A percentile compares a stretch with the other conserved stretches of the same genome.
phyloP scores from a whole-genome alignment of 2,329 filamentous ascomycete genomes.

The Paracorniculantispora psalliotae region DNA sequence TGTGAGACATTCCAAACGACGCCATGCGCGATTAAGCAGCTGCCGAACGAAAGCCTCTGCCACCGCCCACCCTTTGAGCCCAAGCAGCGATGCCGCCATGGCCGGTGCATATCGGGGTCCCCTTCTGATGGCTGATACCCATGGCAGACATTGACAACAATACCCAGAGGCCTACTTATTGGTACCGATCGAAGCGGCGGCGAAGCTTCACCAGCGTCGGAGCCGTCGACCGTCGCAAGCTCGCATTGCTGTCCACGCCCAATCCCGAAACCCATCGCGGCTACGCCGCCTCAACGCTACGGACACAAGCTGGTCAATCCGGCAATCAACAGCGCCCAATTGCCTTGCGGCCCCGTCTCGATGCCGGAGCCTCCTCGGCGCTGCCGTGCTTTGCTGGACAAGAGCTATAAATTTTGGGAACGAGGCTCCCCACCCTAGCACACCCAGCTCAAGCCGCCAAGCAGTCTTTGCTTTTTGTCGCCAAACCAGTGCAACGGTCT shows the following conservation, averaged over 20 bases:
- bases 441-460: background rate
- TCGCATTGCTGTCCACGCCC: background rate
- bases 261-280: background rate
- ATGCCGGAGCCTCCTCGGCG: background rate
- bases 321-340: background rate
- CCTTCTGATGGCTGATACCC: background rate
- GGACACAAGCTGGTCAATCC: background rate
- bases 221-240: background rate
- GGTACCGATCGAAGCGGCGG: background rate
- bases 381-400: background rate
- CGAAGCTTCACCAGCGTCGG: background rate
- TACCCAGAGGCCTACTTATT: too few species aligned
- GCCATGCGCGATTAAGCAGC: background rate
- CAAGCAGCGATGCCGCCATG: background rate
- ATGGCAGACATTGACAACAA: too few species aligned
- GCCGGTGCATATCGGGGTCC: background rate
- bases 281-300: background rate
- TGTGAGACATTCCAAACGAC: background rate
- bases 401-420: too few species aligned
- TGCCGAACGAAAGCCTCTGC: background rate
- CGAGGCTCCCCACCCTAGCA: background rate
- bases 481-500: constrained; percentile 6
- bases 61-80: background rate
- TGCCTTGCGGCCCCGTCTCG: background rate
- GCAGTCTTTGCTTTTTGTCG: constrained; percentile 6